A percentile compares a stretch with the other conserved stretches of the same genome.
Evolutionary conservation across 495 filamentous ascomycete genomes (phyloP).

Genomic region (Aspergillus bridgeri): DNA sequence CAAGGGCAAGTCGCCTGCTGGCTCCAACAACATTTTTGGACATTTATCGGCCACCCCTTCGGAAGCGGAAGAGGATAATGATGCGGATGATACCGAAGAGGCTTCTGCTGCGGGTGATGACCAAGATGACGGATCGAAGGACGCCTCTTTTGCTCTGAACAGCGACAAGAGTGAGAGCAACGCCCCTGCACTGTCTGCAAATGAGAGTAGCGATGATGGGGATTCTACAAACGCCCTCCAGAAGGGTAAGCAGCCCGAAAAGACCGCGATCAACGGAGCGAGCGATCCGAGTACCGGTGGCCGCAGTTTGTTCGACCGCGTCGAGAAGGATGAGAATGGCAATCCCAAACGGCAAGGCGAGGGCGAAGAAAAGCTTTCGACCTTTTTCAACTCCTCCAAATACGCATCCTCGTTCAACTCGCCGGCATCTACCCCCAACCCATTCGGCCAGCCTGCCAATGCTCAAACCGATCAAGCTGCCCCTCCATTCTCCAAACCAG

Average conservation of each 20-base stretch:
- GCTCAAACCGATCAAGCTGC: constrained; percentile 17
- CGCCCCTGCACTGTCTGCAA: constrained; percentile 16
- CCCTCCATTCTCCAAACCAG: constrained; percentile 12
- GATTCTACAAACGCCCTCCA: constrained; percentile 21
- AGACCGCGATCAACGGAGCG: constrained; percentile 23
- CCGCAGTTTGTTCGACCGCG: constrained; percentile 58
- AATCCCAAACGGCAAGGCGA: constrained; percentile 43
- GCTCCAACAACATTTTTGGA: constrained; percentile 57
- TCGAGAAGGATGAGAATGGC: constrained; percentile 46
- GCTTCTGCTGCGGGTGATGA: constrained; percentile 23
- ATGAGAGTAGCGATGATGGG: constrained; percentile 25
- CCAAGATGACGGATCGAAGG: constrained; percentile 8
- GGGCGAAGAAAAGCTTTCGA: constrained; percentile 21
- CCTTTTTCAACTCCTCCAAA: constrained; percentile 23
- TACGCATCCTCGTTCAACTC: constrained; percentile 24
- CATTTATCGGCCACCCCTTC: constrained; percentile 56
- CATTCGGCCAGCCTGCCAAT: constrained; percentile 17
- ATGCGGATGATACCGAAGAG: constrained; percentile 44
- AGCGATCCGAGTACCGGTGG: constrained; percentile 29
- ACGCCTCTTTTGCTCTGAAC: constrained; percentile 12
- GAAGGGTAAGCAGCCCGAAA: constrained; percentile 20
- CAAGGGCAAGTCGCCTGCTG: constrained; percentile 22
- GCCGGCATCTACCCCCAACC: constrained; percentile 24
- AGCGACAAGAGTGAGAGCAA: constrained; percentile 25
- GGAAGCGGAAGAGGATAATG: constrained; percentile 41